Conservation (phyloP, 139 green algal species). For the Chlorella sp. region DNA sequence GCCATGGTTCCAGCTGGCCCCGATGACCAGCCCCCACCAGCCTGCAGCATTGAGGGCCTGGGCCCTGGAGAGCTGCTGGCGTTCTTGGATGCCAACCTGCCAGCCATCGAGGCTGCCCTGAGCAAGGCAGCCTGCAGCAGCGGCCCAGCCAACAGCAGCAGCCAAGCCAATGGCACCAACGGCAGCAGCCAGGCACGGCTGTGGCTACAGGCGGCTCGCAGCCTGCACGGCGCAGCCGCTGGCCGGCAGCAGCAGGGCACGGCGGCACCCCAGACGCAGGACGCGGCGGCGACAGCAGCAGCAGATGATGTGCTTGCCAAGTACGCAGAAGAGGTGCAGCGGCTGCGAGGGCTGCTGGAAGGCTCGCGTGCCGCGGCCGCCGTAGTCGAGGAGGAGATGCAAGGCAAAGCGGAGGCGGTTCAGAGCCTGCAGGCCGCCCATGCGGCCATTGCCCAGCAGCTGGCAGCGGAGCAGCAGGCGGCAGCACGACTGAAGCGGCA, state of each 20-base stretch:
- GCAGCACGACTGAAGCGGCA: neutral
- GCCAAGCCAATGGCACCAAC: neutral
- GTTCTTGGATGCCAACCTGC: neutral
- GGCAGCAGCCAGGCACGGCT: neutral
- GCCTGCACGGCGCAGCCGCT: neutral
- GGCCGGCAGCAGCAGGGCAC: neutral
- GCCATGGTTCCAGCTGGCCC: no score
- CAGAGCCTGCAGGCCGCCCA: no score
- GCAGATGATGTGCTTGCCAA: neutral
- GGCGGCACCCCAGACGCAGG: neutral
- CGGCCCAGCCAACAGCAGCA: neutral
- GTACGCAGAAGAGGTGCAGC: neutral
- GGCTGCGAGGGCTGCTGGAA: neutral
- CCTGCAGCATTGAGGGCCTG: no score
- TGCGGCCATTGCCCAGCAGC: neutral
- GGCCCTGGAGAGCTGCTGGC: no score
- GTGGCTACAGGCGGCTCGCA: neutral
- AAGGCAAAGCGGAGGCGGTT: no score
- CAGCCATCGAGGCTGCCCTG: neutral
- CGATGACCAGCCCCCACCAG: no score
- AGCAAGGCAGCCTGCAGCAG: neutral
- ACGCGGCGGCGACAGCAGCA: neutral
- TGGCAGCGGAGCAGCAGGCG: neutral
- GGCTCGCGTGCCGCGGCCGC: neutral
- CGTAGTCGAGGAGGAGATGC: neutral